Percentiles rank a stretch among this genome's conserved stretches.
Evolutionary conservation across 768 basidiomycete species (phyloP).

Genomic region (Psilocybe cyanescens): DNA sequence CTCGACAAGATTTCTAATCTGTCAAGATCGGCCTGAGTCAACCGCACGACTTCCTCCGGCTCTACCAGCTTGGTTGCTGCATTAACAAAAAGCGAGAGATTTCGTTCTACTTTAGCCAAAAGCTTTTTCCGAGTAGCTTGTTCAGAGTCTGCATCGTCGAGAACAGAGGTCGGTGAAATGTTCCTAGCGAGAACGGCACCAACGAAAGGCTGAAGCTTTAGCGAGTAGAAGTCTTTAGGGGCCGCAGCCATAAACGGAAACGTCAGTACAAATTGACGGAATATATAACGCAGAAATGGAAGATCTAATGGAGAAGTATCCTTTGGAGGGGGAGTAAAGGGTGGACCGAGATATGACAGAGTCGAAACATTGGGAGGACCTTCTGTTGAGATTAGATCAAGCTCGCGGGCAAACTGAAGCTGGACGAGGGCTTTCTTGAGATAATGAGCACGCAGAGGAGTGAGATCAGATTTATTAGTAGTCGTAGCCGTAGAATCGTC

Average conservation of each 20-base stretch:
- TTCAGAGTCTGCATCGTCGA: constrained; percentile 58
- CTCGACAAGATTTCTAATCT: constrained; percentile 74
- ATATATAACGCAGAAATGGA: constrained; percentile 88
- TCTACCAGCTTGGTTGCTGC: constrained; percentile 84
- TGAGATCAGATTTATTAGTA: constrained; percentile 45
- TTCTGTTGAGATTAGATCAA: constrained; percentile 61
- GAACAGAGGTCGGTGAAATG: constrained; percentile 60
- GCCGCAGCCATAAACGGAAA: constrained; percentile 95
- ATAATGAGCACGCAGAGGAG: constrained; percentile 93
- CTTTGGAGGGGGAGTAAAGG: constrained; percentile 77
- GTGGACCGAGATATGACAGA: constrained; percentile 86
- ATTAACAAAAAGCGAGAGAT: constrained; percentile 79
- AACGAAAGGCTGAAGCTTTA: constrained; percentile 94
- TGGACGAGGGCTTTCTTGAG: constrained; percentile 95
- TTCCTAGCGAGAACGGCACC: constrained; percentile 82
- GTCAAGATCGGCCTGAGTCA: constrained; percentile 84
- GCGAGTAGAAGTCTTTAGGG: constrained; percentile 89
- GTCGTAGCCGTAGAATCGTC: neutral
- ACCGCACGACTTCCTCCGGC: constrained; percentile 86
- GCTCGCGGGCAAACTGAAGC: constrained; percentile 83
- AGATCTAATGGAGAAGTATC: constrained; percentile 66
- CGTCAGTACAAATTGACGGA: constrained; percentile 90
- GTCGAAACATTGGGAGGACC: constrained; percentile 50
- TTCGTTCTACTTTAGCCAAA: constrained; percentile 81
- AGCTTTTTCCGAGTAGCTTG: constrained; percentile 69